Conservation (phyloP, 257 asterid species). For the Galeopsis tetrahit region DNA sequence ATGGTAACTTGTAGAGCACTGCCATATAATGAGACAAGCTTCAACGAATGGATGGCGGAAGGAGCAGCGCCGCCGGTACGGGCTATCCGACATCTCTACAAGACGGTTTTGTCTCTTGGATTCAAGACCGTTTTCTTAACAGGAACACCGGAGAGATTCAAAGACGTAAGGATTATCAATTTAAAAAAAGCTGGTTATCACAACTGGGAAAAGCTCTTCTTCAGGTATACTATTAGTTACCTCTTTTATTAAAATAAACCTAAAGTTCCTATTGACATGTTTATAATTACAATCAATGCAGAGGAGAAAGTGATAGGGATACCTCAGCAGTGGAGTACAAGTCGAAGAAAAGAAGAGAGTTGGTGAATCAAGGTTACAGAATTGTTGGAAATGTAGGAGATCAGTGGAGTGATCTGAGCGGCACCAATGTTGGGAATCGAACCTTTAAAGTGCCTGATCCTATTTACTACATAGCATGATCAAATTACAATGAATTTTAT, state of each 20-base stretch:
- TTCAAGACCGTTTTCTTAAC: constrained; percentile 45
- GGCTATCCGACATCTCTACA: constrained; percentile 39
- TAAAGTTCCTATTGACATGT: neutral
- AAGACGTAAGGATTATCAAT: constrained; percentile 34
- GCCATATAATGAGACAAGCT: constrained; percentile 41
- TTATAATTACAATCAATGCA: constrained; percentile 10
- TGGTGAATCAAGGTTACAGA: constrained; percentile 51
- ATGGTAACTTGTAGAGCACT: constrained; percentile 47
- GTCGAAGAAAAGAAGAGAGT: constrained; percentile 41
- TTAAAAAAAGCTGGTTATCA: constrained; percentile 49
- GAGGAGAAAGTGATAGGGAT: constrained; percentile 38
- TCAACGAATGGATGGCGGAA: constrained; percentile 52
- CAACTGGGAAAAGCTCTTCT: constrained; percentile 49
- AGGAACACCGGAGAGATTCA: constrained; percentile 39
- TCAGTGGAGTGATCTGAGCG: constrained; percentile 70
- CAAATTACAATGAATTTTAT: neutral
- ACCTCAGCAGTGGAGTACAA: constrained; percentile 35
- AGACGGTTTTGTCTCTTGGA: constrained; percentile 35
- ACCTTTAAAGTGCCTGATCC: constrained; percentile 77
- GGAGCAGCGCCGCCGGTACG: constrained; percentile 54
- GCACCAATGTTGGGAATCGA: constrained; percentile 44
- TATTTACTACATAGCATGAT: constrained; percentile 54
- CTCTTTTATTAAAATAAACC: neutral
- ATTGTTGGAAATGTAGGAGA: constrained; percentile 71
- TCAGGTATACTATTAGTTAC: constrained; percentile 38